Evolutionary conservation across 306 rosid species (phyloP).

Genomic region (Gastrolobium villosum): DNA sequence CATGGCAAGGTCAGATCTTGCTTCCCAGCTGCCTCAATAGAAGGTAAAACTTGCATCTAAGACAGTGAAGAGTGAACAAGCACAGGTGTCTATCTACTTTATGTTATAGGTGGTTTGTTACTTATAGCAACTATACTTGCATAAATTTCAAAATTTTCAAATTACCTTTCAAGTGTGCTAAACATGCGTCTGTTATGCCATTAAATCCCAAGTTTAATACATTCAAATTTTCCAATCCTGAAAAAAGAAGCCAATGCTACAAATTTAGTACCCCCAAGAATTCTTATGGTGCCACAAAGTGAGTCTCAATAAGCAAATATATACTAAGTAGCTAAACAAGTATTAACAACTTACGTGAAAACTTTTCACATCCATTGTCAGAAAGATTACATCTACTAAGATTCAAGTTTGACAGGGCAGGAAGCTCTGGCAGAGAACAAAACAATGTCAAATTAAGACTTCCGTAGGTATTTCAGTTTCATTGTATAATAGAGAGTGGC

Average conservation of each 20-base stretch:
- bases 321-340: conserved; percentile 31
- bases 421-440: conserved; percentile 70
- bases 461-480: conserved; percentile 32
- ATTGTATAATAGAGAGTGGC: conserved; percentile 16
- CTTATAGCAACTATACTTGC: neutral
- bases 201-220: conserved; percentile 85
- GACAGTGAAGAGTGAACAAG: neutral
- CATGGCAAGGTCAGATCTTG: conserved; percentile 8
- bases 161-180: conserved; percentile 84
- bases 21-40: neutral
- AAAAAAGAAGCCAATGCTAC: neutral
- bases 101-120: neutral
- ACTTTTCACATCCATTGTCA: conserved; percentile 70
- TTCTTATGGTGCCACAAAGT: conserved; percentile 16
- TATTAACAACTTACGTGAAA: conserved; percentile 79
- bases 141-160: conserved; percentile 17
- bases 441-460: conserved; percentile 47
- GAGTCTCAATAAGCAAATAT: conserved; percentile 3
- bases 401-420: conserved; percentile 76
- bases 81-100: neutral
- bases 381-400: conserved; percentile 79
- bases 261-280: conserved; percentile 12
- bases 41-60: neutral
- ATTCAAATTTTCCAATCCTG: conserved; percentile 81
- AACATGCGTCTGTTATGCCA: conserved; percentile 73